Conservation (phyloP, 2,329 filamentous ascomycete species). For the Pseudopithomyces maydicus region DNA sequence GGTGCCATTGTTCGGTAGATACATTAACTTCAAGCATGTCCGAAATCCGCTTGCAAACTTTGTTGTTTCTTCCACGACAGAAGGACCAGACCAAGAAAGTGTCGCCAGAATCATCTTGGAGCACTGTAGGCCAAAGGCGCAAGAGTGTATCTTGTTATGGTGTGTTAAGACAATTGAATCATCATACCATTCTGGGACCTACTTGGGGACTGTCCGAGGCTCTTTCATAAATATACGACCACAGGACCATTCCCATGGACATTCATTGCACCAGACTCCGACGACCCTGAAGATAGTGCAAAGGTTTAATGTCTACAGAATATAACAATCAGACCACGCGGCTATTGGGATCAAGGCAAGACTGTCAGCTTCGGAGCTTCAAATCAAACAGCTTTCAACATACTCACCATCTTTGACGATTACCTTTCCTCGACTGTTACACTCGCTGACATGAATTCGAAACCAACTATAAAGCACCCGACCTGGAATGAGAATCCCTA, state of each 20-base stretch:
- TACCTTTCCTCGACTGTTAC: slow-evolving; percentile 15
- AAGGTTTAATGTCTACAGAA: slow-evolving; percentile 6
- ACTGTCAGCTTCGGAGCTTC: slow-evolving; percentile 8
- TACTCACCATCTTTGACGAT: slow-evolving; percentile 15
- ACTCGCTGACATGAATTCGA: neutral
- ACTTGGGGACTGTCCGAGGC: slow-evolving; percentile 15
- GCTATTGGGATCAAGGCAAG: neutral
- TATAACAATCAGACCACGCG: slow-evolving; percentile 7
- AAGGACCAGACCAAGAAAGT: slow-evolving; percentile 9
- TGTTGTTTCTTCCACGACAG: slow-evolving; percentile 7
- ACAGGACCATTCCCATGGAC: slow-evolving; percentile 13
- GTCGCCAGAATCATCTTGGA: slow-evolving; percentile 7
- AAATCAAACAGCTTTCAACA: slow-evolving; percentile 14
- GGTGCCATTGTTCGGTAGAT: slow-evolving; percentile 6
- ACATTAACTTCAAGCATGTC: slow-evolving; percentile 15
- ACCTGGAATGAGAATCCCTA: neutral
- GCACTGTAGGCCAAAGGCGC: slow-evolving; percentile 7
- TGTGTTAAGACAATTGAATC: slow-evolving; percentile 22
- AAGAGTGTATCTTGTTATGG: slow-evolving; percentile 19
- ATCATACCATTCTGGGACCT: slow-evolving; percentile 11
- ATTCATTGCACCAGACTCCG: neutral
- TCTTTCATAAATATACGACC: slow-evolving; percentile 18
- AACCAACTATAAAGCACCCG: slow-evolving; percentile 1
- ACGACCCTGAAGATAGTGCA: neutral
- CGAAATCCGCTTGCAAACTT: slow-evolving; percentile 12